Base-by-base conservation (phyloP, 352 stramenopile genomes). In the Thalassiosira exigua region DNA sequence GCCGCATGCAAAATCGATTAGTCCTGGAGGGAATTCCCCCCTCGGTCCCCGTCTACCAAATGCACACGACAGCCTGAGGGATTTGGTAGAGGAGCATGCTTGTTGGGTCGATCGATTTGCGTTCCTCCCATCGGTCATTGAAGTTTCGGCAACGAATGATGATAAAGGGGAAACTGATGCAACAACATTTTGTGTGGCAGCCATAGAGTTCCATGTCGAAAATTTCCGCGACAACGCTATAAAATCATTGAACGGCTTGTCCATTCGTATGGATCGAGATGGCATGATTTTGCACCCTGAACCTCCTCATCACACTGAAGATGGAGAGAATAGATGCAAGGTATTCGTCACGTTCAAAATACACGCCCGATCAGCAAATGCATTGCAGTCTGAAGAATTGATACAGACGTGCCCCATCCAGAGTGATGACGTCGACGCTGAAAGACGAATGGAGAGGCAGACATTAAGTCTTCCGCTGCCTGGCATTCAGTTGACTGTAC, bases 71-170 rank as follows among this genome's bases (percentile, higher is more conserved):
- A 36, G 26, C 39, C 52, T 75, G 39, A 27, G 66, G 17, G 53
- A 75, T 68, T 24, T 68, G 24, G 39, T 75, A 32, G 66, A 75
- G 44, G 66, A 75, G 14, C 66, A 67, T 39, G 66, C 9, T 11
- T 68, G 52, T 21, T 75, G 66, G 66, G 66, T 75, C 2, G 66
- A 75, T 68, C 66, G 66, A 14, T 68, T 75, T 27, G 66, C 66
- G 3, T 75, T 75, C 66, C 52, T 75, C 3, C n/a, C n/a, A n/a
- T n/a, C n/a, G n/a, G n/a, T n/a, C n/a, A n/a, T n/a, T n/a, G n/a
- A n/a, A n/a, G n/a, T n/a, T n/a, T n/a, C n/a, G n/a, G n/a, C n/a
- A n/a, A n/a, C n/a, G n/a, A n/a, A n/a, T n/a, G n/a, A n/a, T n/a
- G n/a, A n/a, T n/a, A n/a, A n/a, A n/a, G n/a, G n/a, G n/a, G n/a